Conservation (phyloP, 2,329 filamentous ascomycete genomes). For the Neonectria ditissima region DNA sequence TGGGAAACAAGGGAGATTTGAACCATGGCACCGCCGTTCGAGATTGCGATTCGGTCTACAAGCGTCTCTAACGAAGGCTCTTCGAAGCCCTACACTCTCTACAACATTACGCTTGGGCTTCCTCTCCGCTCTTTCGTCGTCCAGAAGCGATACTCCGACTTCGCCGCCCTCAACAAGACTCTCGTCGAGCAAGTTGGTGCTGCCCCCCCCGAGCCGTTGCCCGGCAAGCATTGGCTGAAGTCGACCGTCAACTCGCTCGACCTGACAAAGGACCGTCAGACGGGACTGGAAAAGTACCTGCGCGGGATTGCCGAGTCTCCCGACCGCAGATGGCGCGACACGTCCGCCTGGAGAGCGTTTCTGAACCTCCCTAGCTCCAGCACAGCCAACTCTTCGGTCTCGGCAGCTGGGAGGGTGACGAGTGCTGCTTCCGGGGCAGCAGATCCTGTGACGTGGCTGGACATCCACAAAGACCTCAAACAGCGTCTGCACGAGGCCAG, state of each 20-base stretch:
- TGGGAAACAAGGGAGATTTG: constrained; percentile 18
- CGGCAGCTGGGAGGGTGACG: constrained; percentile 58
- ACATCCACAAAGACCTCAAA: constrained; percentile 81
- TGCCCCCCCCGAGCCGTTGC: constrained; percentile 75
- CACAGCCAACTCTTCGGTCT: constrained; percentile 60
- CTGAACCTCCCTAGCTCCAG: constrained; percentile 73
- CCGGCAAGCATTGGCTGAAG: constrained; percentile 81
- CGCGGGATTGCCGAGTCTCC: constrained; percentile 77
- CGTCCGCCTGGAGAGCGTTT: constrained; percentile 78
- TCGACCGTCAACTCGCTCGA: constrained; percentile 76
- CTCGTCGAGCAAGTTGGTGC: constrained; percentile 70
- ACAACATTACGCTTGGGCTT: constrained; percentile 82
- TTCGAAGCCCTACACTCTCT: constrained; percentile 78
- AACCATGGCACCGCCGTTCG: constrained; percentile 72
- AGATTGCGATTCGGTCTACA: constrained; percentile 76
- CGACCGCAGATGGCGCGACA: constrained; percentile 82
- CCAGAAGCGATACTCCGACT: constrained; percentile 87
- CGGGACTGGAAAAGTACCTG: constrained; percentile 77
- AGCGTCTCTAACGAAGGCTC: constrained; percentile 63
- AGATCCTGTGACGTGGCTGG: constrained; percentile 79
- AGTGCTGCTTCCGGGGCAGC: constrained; percentile 57
- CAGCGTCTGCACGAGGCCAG: constrained; percentile 73
- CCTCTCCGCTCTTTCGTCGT: constrained; percentile 81
- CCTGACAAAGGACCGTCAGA: constrained; percentile 77
- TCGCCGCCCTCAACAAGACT: constrained; percentile 72